phyloP scores from a whole-genome alignment of 2,329 filamentous ascomycete species.

The Talaromyces sp. region DNA sequence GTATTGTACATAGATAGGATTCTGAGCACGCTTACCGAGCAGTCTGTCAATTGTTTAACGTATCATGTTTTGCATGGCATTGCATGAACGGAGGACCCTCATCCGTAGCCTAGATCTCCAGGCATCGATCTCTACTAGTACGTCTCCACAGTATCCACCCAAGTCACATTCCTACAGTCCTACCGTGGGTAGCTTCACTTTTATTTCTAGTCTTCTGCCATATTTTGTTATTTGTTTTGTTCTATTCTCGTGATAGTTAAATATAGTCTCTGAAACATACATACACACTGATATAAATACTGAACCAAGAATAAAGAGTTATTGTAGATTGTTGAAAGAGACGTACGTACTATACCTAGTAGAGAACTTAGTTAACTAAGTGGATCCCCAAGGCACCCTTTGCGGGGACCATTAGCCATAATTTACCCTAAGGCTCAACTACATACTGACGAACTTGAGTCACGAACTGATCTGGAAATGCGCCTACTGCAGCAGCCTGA shows the following conservation, averaged over 20 bases:
- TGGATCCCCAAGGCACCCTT: conserved; percentile 12
- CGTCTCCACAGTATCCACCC: neutral
- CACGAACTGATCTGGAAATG: neutral
- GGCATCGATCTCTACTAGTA: conserved; percentile 1
- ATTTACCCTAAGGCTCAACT: conserved; percentile 12
- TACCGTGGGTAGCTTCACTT: neutral
- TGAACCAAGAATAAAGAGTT: neutral
- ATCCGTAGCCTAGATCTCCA: conserved; percentile 4
- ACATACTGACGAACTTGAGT: neutral
- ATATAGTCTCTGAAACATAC: neutral
- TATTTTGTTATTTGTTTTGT: neutral
- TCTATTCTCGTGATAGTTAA: neutral
- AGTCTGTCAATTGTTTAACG: neutral
- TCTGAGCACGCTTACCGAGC: neutral
- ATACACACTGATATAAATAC: neutral
- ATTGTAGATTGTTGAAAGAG: neutral
- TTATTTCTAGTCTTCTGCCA: neutral
- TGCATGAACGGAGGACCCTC: neutral
- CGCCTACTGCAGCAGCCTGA: conserved; percentile 10
- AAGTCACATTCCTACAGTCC: neutral
- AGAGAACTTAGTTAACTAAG: neutral
- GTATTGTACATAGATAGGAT: neutral
- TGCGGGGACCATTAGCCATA: conserved; percentile 11
- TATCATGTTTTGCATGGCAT: neutral
- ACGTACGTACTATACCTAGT: too few relatives aligned